phyloP scores from a whole-genome alignment of 352 stramenopile genomes.

The Phytophthora meadii region DNA sequence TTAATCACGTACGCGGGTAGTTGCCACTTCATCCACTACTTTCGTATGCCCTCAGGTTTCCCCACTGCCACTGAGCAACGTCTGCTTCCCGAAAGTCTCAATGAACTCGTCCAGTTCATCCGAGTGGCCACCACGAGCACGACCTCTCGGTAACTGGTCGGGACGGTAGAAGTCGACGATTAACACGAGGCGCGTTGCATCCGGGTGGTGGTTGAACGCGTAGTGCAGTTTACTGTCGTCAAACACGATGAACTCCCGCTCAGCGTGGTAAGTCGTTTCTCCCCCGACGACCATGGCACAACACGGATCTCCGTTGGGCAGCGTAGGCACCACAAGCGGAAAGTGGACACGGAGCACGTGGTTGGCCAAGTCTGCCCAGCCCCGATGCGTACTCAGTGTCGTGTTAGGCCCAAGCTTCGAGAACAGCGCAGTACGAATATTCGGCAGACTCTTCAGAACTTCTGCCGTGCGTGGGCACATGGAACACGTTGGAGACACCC shows the following conservation, averaged over 20 bases:
- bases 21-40: constrained; percentile 6
- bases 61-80: constrained; percentile 28
- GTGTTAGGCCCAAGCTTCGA: constrained; percentile 87
- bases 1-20: constrained; percentile 17
- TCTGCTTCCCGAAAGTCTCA: constrained; percentile 73
- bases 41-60: constrained; percentile 17
- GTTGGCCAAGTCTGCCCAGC: constrained; percentile 91
- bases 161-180: constrained; percentile 91
- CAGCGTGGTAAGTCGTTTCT: constrained; percentile 71
- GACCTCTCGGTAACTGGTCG: constrained; percentile 78
- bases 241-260: constrained; percentile 88
- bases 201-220: constrained; percentile 80
- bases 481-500: constrained; percentile 76
- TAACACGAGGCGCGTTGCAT: constrained; percentile 75
- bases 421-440: constrained; percentile 89
- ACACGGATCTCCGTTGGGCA: constrained; percentile 59
- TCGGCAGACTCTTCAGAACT: constrained; percentile 66
- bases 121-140: constrained; percentile 83
- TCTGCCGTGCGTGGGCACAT: constrained; percentile 85
- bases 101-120: constrained; percentile 92
- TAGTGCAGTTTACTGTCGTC: constrained; percentile 93
- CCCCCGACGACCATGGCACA: constrained; percentile 84
- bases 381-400: constrained; percentile 73
- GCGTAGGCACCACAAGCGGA: constrained; percentile 65
- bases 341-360: constrained; percentile 89